Evolutionary conservation across 768 basidiomycete species (phyloP), one percentile per base, ranked within the genome.

Genomic region (Suillus sp.): DNA sequence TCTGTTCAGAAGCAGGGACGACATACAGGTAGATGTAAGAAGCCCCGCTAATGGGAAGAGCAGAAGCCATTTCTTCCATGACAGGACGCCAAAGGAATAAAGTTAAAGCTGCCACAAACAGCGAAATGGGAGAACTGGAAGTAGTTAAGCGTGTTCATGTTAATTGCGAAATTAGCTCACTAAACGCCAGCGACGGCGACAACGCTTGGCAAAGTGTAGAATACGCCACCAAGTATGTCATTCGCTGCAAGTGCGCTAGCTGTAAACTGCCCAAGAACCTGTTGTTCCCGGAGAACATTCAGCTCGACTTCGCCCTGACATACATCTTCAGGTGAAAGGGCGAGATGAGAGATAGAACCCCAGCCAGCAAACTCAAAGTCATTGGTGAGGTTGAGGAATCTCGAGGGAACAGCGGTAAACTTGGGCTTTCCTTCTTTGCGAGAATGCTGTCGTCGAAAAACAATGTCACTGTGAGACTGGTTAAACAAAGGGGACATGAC

Each of bases 351-450:
- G 20, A 85, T 70, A 6, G 83, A 80, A 2, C 88, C 89, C 88
- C 89, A 90, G 4, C 89, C 89, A 1, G 90, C 84, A 67, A 91
- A 92, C 67, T 90, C 88, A 64, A 89, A 89, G 43, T 85, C 81
- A 68, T 85, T 84, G 16, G 82, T 74, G 42, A 91, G 80, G 65
- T 88, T 82, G 30, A 86, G 71, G 69, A 88, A 89, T 42, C 86
- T 83, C 7, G 89, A 88, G 5, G 86, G 86, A 5, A 80, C 68
- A 4, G 67, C 69, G 4, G 73, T 75, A 50, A 72, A 68, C 63
- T 79, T 82, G 22, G 78, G 72, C 1, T 79, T 76, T 48, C 82
- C 81, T 18, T 69, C 71, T 2, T 84, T 80, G 9, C 83, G 81
- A 43, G 75, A 70, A 16, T 85, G 80, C 67, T 88, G 87, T n/a